Evolutionary conservation across 2,329 filamentous ascomycete species (phyloP).

Genomic region (Escovopsis sp.): DNA sequence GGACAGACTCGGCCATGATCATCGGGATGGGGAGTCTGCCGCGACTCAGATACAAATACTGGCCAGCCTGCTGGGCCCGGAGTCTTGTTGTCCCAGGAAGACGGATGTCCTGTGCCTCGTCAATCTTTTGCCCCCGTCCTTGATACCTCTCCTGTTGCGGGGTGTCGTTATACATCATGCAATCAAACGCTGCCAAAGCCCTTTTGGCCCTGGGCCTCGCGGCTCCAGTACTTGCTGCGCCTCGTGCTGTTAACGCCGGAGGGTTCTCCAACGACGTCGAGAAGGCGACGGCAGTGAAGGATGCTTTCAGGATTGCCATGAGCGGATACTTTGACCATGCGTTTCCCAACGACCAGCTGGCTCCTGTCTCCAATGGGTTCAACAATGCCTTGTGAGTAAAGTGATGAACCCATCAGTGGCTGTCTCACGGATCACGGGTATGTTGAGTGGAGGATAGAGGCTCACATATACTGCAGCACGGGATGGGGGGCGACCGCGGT

Average conservation of each 20-base stretch:
- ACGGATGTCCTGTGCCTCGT: not conserved
- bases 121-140: not conserved
- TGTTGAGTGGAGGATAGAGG: too few species aligned
- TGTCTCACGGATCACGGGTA: too few species aligned
- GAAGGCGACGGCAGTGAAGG: slow-evolving; percentile 46
- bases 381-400: slow-evolving; percentile 50
- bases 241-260: not conserved
- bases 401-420: too few species aligned
- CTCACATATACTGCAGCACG: slow-evolving; percentile 38
- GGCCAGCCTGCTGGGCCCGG: not conserved
- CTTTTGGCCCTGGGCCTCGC: slow-evolving; percentile 3
- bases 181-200: not conserved
- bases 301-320: slow-evolving; percentile 56
- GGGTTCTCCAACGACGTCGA: slow-evolving; percentile 13
- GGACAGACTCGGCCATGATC: too few species aligned
- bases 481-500: slow-evolving; percentile 75
- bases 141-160: not conserved
- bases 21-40: not conserved
- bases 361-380: slow-evolving; percentile 48
- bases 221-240: slow-evolving; percentile 2
- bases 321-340: slow-evolving; percentile 61
- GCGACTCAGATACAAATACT: slow-evolving; percentile 5
- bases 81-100: too few species aligned
- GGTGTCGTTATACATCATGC: slow-evolving; percentile 1
- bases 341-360: slow-evolving; percentile 62